A percentile compares a stretch with the other conserved stretches of the same genome.
Conservation (phyloP, 495 filamentous ascomycete genomes). For the Neurospora sp. region DNA sequence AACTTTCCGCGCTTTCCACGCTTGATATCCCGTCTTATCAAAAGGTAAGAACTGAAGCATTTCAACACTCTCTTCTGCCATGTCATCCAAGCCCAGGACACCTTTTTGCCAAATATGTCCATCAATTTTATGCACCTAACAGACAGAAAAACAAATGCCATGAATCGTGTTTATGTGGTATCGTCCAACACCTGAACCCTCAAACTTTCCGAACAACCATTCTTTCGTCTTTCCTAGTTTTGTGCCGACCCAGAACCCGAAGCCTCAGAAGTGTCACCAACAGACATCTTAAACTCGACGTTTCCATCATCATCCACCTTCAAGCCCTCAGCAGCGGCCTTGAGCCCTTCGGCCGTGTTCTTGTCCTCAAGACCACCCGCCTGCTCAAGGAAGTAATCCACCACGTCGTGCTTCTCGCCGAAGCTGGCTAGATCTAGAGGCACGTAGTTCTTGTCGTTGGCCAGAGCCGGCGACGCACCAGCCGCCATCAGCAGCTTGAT, state of each 20-base stretch:
- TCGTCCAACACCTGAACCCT: background rate
- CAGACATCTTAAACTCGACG: background rate
- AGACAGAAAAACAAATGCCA: background rate
- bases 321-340: constrained; percentile 13
- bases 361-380: constrained; percentile 45
- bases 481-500: constrained; percentile 62
- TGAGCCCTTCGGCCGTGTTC: constrained; percentile 28
- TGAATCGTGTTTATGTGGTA: background rate
- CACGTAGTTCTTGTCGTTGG: constrained; percentile 75
- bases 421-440: constrained; percentile 78
- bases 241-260: background rate
- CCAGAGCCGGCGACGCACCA: constrained; percentile 56
- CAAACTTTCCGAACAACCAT: background rate
- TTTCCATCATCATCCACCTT: constrained; percentile 19
- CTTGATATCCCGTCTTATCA: background rate
- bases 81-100: background rate
- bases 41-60: background rate
- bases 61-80: background rate
- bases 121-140: background rate
- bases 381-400: constrained; percentile 51
- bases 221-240: background rate
- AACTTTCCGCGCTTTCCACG: background rate
- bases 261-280: background rate
- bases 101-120: background rate
- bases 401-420: constrained; percentile 56